Evolutionary conservation across 73 alveolate genomes (phyloP).

Genomic region (Paramecium caudatum): DNA sequence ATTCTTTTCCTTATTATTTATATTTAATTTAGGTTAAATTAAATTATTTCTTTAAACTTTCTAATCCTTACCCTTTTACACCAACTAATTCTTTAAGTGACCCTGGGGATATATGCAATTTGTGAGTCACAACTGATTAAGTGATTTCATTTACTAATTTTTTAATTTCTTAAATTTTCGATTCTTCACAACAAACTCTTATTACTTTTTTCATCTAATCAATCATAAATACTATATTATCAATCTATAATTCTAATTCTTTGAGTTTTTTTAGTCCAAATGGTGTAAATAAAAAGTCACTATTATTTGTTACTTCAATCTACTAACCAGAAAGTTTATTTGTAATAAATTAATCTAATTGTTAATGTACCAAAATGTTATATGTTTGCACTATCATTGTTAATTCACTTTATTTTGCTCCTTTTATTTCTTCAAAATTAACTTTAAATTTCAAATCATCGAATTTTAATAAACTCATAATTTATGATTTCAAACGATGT

Average conservation of each 20-base stretch:
- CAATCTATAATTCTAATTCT: conserved; percentile 11
- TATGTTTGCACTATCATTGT: neutral
- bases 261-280: conserved; percentile 21
- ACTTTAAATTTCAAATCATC: neutral
- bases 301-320: neutral
- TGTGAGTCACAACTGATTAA: neutral
- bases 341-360: conserved; percentile 13
- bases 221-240: neutral
- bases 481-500: neutral
- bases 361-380: neutral
- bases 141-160: neutral
- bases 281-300: neutral
- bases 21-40: neutral
- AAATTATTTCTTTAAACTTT: conserved; percentile 1
- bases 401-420: neutral
- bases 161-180: neutral
- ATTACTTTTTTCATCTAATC: neutral
- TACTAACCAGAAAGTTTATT: neutral
- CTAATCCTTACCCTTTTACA: conserved; percentile 13
- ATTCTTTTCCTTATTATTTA: neutral
- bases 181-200: neutral
- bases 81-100: conserved; percentile 6
- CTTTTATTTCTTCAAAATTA: neutral
- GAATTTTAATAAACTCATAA: neutral
- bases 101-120: neutral